phyloP scores from a whole-genome alignment of 169 alveolate genomes.

The Babesia ovis region DNA sequence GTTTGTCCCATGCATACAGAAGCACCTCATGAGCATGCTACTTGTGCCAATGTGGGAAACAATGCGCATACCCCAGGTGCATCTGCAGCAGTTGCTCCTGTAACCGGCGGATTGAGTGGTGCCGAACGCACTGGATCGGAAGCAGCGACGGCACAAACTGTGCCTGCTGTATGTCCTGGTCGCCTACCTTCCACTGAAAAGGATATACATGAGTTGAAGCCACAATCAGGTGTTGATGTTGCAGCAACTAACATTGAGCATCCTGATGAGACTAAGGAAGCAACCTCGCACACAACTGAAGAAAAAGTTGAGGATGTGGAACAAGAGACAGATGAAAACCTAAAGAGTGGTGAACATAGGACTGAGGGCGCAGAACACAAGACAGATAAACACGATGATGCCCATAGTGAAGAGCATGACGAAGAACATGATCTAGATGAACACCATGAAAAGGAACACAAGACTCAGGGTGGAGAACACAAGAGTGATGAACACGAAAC shows the following conservation, averaged over 20 bases:
- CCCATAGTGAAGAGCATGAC: not conserved
- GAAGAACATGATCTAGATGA: too few species aligned
- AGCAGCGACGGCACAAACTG: too few species aligned
- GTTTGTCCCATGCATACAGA: too few species aligned
- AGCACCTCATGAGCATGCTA: too few species aligned
- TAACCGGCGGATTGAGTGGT: too few species aligned
- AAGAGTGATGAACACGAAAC: conserved; percentile 16
- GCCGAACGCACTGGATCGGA: too few species aligned
- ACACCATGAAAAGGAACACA: not conserved
- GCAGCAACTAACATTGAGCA: not conserved
- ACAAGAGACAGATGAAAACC: conserved; percentile 17
- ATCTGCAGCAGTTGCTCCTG: too few species aligned
- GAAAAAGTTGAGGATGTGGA: not conserved
- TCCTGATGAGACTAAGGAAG: not conserved
- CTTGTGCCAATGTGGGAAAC: too few species aligned
- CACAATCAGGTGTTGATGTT: not conserved
- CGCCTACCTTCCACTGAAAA: too few species aligned
- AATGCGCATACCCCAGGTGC: too few species aligned
- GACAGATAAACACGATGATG: not conserved
- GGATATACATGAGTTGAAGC: too few species aligned
- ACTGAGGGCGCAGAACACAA: conserved; percentile 33
- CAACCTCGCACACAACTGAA: not conserved
- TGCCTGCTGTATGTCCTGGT: too few species aligned
- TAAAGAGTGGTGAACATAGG: conserved; percentile 23
- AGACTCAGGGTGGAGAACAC: not conserved